Conservation (phyloP, 306 rosid genomes). For the Malus asiatica region DNA sequence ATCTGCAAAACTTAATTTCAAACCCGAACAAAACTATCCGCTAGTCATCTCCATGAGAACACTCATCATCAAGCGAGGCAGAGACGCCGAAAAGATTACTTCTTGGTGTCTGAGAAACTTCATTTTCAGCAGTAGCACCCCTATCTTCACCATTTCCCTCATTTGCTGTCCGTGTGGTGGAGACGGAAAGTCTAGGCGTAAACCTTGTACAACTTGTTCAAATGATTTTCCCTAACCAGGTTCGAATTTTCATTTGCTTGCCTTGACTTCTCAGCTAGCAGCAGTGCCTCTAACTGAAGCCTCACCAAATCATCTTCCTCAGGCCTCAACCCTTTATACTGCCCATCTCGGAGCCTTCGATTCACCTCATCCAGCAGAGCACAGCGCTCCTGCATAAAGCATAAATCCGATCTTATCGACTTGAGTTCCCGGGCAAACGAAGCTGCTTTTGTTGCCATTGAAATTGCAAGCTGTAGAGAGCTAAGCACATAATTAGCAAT, state of each 20-base stretch:
- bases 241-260: conserved; percentile 82
- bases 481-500: conserved; percentile 11
- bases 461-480: conserved; percentile 54
- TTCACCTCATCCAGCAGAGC: conserved; percentile 86
- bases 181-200: conserved; percentile 79
- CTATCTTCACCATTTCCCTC: too few species aligned
- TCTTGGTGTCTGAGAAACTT: too few species aligned
- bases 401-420: conserved; percentile 63
- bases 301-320: conserved; percentile 97
- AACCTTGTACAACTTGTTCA: conserved; percentile 68
- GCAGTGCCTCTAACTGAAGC: conserved; percentile 81
- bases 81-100: too few species aligned
- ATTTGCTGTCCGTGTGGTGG: conserved; percentile 32
- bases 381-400: conserved; percentile 86
- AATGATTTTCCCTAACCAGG: conserved; percentile 74
- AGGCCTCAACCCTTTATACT: conserved; percentile 55
- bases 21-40: too few species aligned
- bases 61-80: too few species aligned
- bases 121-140: too few species aligned
- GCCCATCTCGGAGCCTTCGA: conserved; percentile 64
- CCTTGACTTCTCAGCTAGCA: conserved; percentile 85
- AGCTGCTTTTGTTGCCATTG: conserved; percentile 87
- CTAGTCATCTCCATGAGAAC: too few species aligned
- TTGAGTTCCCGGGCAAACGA: conserved; percentile 73
- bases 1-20: too few species aligned